Evolutionary conservation across 2,329 filamentous ascomycete genomes (phyloP).

Genomic region (Alternaria triticimaculans): DNA sequence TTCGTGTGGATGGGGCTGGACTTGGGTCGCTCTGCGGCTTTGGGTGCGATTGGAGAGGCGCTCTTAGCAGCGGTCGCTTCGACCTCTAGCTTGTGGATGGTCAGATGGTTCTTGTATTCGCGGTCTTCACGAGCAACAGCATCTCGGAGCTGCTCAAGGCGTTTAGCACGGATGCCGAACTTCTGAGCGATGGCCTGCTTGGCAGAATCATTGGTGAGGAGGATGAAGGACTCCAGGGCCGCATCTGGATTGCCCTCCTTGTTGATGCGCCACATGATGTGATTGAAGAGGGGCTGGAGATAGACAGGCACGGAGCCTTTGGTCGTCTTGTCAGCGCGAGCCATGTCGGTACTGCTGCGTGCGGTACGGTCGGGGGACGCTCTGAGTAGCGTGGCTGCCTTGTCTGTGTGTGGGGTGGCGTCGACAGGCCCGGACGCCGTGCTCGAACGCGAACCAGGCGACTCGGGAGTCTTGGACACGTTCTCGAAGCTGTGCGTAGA

Average conservation of each 20-base stretch:
- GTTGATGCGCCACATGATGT: constrained; percentile 60
- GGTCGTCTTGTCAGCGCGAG: constrained; percentile 30
- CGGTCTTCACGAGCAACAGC: constrained; percentile 58
- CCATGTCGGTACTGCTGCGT: constrained; percentile 37
- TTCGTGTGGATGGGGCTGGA: constrained; percentile 30
- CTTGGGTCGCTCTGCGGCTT: constrained; percentile 33
- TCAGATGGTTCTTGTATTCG: constrained; percentile 52
- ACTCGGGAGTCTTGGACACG: constrained; percentile 48
- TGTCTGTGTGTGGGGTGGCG: constrained; percentile 33
- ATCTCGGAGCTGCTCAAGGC: constrained; percentile 58
- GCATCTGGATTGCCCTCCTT: constrained; percentile 56
- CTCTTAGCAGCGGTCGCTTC: constrained; percentile 29
- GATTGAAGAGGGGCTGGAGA: constrained; percentile 58
- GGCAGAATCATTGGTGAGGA: constrained; percentile 57
- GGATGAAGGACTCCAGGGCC: constrained; percentile 58
- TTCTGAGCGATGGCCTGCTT: constrained; percentile 57
- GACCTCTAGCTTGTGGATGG: constrained; percentile 47
- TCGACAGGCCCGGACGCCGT: constrained; percentile 25
- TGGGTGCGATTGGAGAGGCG: constrained; percentile 20
- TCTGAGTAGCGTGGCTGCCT: constrained; percentile 11
- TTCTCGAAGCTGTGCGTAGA: constrained; percentile 52
- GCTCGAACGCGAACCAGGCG: constrained; percentile 48
- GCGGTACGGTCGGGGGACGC: constrained; percentile 37
- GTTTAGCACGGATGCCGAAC: constrained; percentile 59
- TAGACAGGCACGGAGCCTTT: constrained; percentile 46